Base-by-base conservation (phyloP, 2,329 filamentous ascomycete genomes). In the Fusarium verrucosum region DNA sequence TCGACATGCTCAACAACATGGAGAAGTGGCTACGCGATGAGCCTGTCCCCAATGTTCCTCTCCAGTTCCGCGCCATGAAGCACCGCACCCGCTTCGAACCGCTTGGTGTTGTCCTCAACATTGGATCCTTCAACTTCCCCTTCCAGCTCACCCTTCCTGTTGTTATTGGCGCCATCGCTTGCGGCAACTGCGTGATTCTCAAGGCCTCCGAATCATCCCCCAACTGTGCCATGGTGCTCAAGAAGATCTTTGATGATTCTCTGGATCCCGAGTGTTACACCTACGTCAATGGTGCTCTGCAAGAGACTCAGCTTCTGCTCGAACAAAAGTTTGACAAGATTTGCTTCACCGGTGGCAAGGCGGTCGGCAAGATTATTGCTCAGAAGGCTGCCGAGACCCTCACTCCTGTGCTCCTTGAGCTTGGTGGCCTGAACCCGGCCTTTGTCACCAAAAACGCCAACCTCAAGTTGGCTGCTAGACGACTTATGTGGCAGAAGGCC, bases 251-350 rank as follows among this genome's bases (percentile, higher is more conserved):
- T 44, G 86, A 90, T 73, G 83, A 87, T 36, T 85, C 85, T 35
- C 87, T 99, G 50, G 95, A 98, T 75, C 86, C 87, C 3, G 85
- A 87, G 16, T 89, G 88, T 69, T 97, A 92, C 78, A 80, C 82
- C 32, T 86, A 92, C 57, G 82, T 97, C 68, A 95, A 97, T 75
- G 95, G 95, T 59, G 88, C 82, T 25, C 79, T 97, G 19, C 83
- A 89, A 5, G 92, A 97, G 82, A 93, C 91, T 5, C 92, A 91
- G 41, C 88, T 88, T 13, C 80, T 98, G 40, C 85, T 99, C 30
- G 87, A 94, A 56, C 87, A 93, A 80, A 94, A 94, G 77, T 99
- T 94, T 90, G 94, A 96, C 80, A 98, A 97, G 85, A 96, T 99
- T 73, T 94, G 95, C 82, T 99, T 97, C 81, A 99, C 95, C 1